These are phyloP conservation scores for Anthracocystis walkeri DNA, from an alignment of 1,284 basidiomycete genomes.

Conservation along the genomic window DNA sequence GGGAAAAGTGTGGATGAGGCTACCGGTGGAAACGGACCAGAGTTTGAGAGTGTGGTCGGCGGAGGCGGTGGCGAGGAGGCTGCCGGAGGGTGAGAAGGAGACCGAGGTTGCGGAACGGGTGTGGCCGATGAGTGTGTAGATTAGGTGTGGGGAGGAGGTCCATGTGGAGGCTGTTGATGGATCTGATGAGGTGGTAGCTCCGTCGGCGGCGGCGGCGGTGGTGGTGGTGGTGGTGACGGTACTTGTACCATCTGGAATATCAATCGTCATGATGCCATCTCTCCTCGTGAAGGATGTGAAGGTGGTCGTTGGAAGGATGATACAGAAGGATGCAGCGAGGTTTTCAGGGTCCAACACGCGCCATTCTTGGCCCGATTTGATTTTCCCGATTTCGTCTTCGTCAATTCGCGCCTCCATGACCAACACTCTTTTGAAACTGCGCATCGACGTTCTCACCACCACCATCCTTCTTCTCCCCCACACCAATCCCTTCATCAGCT, in stretches of 20 bases:
- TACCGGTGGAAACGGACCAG: slow-evolving; percentile 51
- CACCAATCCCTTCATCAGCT: too few species aligned
- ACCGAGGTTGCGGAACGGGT: slow-evolving; percentile 70
- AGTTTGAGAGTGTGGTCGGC: slow-evolving; percentile 70
- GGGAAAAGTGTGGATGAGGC: slow-evolving; percentile 41
- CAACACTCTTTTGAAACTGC: too few species aligned
- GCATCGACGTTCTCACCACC: too few species aligned
- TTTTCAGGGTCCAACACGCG: too few species aligned
- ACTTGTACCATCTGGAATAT: neutral
- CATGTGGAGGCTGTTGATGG: neutral
- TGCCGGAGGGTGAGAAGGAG: slow-evolving; percentile 71
- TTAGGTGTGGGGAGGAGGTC: slow-evolving; percentile 25
- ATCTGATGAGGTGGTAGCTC: neutral
- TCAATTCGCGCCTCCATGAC: too few species aligned
- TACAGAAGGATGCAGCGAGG: neutral
- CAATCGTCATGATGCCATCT: slow-evolving; percentile 23
- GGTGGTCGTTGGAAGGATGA: neutral
- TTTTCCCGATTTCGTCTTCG: too few species aligned
- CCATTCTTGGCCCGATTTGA: too few species aligned
- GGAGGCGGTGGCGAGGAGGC: slow-evolving; percentile 64
- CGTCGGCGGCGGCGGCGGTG: neutral
- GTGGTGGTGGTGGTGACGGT: neutral
- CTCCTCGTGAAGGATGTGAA: neutral
- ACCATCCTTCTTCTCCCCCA: too few species aligned
- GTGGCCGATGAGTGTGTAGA: slow-evolving; percentile 71